phyloP scores from a whole-genome alignment of 345 rosid genomes.

The Barbarea vulgaris region DNA sequence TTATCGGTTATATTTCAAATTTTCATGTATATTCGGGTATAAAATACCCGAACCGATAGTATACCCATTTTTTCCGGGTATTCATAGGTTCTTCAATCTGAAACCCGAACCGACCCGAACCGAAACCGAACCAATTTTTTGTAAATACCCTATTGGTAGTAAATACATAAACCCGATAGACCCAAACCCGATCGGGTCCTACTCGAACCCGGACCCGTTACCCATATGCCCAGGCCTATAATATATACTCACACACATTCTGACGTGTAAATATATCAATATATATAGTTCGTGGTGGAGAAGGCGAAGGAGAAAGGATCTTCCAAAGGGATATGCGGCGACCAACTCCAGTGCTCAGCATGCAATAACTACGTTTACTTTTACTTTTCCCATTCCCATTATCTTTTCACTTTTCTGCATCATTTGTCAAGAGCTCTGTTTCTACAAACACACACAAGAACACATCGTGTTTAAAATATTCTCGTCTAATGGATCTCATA shows the following conservation, averaged over 20 bases:
- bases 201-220: too few relatives aligned
- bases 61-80: too few relatives aligned
- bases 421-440: constrained; percentile 33
- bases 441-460: constrained; percentile 21
- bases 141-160: too few relatives aligned
- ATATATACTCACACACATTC: neutral
- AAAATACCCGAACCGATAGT: too few relatives aligned
- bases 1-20: too few relatives aligned
- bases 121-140: too few relatives aligned
- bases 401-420: constrained; percentile 7
- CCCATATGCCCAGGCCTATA: too few relatives aligned
- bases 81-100: too few relatives aligned
- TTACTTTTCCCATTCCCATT: constrained; percentile 32
- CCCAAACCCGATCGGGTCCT: too few relatives aligned
- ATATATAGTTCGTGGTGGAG: constrained; percentile 26
- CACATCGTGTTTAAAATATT: neutral
- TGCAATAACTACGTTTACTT: constrained; percentile 29
- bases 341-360: constrained; percentile 42
- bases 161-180: too few relatives aligned
- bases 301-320: constrained; percentile 31
- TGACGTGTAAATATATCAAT: neutral
- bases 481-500: constrained; percentile 9
- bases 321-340: constrained; percentile 42
- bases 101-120: too few relatives aligned
- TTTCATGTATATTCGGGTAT: too few relatives aligned